Percentiles rank a stretch among this genome's conserved stretches.
Conservation (phyloP, 768 basidiomycete genomes). For the Thelephora ganbajun region DNA sequence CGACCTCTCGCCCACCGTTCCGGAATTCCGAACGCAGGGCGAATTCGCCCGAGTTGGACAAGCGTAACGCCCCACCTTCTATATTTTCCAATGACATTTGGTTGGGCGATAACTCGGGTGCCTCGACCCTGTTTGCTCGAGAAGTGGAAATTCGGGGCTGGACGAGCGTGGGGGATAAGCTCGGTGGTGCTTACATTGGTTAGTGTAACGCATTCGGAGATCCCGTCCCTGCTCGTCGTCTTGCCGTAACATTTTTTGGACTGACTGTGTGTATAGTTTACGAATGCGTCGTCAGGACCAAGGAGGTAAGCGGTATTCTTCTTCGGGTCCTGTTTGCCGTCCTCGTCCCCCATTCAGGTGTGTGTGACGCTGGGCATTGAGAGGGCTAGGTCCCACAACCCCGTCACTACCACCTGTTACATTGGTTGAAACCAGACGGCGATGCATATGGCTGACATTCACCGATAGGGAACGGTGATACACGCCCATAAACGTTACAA, state of each 20-base stretch:
- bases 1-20: constrained; percentile 8
- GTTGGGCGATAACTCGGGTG: constrained; percentile 46
- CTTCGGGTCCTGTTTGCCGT: constrained; percentile 1
- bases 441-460: not conserved
- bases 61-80: constrained; percentile 22
- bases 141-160: constrained; percentile 56
- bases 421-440: too few relatives aligned
- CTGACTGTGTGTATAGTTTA: constrained; percentile 29
- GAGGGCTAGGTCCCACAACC: too few relatives aligned
- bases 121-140: constrained; percentile 42
- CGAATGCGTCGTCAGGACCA: constrained; percentile 55
- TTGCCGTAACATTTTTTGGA: not conserved
- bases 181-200: constrained; percentile 56
- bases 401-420: too few relatives aligned
- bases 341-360: too few relatives aligned
- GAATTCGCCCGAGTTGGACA: too few relatives aligned
- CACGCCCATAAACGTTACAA: constrained; percentile 57
- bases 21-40: not conserved
- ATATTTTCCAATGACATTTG: constrained; percentile 59
- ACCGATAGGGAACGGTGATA: constrained; percentile 38
- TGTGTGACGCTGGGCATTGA: too few relatives aligned
- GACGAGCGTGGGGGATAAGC: constrained; percentile 57
- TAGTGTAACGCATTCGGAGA: constrained; percentile 9
- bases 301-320: constrained; percentile 25
- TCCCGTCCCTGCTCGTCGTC: not conserved